Conservation (phyloP, 2,329 filamentous ascomycete species). For the Xylaria sp. region DNA sequence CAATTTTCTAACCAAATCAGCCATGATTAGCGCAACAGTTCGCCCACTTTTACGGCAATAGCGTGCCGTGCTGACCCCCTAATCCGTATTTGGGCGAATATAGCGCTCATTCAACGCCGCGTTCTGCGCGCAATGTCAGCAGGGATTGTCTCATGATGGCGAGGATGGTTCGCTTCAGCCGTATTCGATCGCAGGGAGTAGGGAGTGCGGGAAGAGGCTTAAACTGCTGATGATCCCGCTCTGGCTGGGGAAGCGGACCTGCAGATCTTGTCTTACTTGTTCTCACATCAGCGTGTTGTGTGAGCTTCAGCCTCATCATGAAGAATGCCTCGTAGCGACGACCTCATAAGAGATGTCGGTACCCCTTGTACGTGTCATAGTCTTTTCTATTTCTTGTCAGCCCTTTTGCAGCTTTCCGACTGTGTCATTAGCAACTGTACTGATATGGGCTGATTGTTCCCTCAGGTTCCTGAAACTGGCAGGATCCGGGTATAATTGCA, state of each 20-base stretch:
- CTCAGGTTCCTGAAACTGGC: conserved; percentile 3
- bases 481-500: conserved; percentile 2
- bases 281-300: conserved; percentile 29
- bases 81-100: conserved; percentile 19
- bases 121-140: not conserved
- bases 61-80: conserved; percentile 33
- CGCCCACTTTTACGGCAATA: conserved; percentile 24
- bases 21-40: conserved; percentile 13
- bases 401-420: not conserved
- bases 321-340: not conserved
- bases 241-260: conserved; percentile 6
- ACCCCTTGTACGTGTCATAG: not conserved
- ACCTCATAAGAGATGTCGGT: not conserved
- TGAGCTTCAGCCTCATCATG: conserved; percentile 27
- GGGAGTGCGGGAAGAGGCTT: conserved; percentile 12
- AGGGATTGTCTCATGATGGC: not conserved
- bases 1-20: conserved; percentile 11
- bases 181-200: not conserved
- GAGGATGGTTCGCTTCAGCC: not conserved
- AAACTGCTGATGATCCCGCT: not conserved
- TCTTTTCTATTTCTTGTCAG: not conserved
- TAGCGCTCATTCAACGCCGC: conserved; percentile 11
- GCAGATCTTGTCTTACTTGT: conserved; percentile 16
- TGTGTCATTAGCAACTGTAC: not conserved
- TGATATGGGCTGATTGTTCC: conserved; percentile 17